phyloP scores from a whole-genome alignment of 177 flowering plant species.

The Vitis hybrid region DNA sequence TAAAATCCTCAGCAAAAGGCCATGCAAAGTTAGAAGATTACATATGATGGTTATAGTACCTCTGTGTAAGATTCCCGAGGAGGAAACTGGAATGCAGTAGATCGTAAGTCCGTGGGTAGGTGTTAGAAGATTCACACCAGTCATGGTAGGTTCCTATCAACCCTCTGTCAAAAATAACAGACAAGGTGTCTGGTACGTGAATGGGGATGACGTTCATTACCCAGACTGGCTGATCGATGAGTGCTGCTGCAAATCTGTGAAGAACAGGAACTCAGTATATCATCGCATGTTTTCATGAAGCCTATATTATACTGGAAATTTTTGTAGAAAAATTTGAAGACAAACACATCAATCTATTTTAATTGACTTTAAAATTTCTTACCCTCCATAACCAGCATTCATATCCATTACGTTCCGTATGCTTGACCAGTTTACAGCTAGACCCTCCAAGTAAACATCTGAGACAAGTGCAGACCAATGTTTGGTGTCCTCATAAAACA shows the following conservation, averaged over 20 bases:
- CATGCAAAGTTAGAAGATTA: not conserved
- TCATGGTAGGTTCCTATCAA: slow-evolving; percentile 88
- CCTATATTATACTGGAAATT: no score
- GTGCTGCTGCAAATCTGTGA: slow-evolving; percentile 88
- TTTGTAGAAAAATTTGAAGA: not conserved
- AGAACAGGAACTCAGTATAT: slow-evolving; percentile 1
- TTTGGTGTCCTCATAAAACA: slow-evolving; percentile 55
- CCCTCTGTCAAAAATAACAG: slow-evolving; percentile 77
- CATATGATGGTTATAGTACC: slow-evolving; percentile 35
- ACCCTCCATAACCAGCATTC: slow-evolving; percentile 99
- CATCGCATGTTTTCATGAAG: no score
- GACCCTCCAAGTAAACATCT: slow-evolving; percentile 58
- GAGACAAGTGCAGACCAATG: slow-evolving; percentile 73
- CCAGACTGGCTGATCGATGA: slow-evolving; percentile 68
- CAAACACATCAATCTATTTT: not conserved
- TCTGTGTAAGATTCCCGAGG: slow-evolving; percentile 48
- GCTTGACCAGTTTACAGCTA: slow-evolving; percentile 67
- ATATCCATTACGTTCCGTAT: slow-evolving; percentile 94
- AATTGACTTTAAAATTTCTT: slow-evolving; percentile 17
- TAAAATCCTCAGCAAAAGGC: not conserved
- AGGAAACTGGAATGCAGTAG: slow-evolving; percentile 81
- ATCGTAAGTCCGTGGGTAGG: slow-evolving; percentile 93
- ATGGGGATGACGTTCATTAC: slow-evolving; percentile 85
- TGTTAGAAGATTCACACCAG: slow-evolving; percentile 89
- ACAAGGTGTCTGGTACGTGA: slow-evolving; percentile 63